Conservation (phyloP, 192 early-diverging fungal genomes). For the Mortierella antarctica region DNA sequence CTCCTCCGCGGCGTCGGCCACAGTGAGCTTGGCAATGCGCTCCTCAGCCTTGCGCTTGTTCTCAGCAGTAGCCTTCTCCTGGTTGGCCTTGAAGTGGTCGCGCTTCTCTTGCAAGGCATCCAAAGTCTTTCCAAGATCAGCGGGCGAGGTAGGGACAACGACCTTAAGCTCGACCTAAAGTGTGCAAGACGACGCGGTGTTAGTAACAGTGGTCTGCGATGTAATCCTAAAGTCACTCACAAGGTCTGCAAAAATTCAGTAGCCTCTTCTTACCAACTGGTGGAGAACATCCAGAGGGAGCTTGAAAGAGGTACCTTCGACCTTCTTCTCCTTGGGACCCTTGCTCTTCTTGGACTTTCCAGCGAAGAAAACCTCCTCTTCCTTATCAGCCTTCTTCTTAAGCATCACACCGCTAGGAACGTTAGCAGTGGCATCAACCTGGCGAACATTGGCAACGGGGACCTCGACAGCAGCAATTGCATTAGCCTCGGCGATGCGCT, state of each 20-base stretch:
- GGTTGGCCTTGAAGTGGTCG: constrained; percentile 79
- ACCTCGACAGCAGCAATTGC: constrained; percentile 46
- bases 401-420: constrained; percentile 84
- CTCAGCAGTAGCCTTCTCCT: constrained; percentile 79
- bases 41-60: constrained; percentile 92
- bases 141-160: constrained; percentile 76
- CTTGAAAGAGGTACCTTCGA: constrained; percentile 61
- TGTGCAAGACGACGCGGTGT: not conserved
- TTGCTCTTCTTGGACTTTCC: constrained; percentile 74
- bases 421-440: constrained; percentile 66
- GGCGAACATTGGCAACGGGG: constrained; percentile 59
- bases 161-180: constrained; percentile 71
- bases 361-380: constrained; percentile 85
- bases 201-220: not conserved
- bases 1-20: constrained; percentile 19
- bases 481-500: constrained; percentile 52
- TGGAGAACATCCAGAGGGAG: constrained; percentile 83
- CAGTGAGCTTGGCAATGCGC: constrained; percentile 71
- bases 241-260: not conserved
- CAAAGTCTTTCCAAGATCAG: constrained; percentile 77
- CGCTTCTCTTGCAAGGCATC: constrained; percentile 77
- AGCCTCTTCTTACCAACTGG: constrained; percentile 68
- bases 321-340: constrained; percentile 59
- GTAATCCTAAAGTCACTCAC: not conserved
- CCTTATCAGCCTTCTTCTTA: constrained; percentile 76